These are phyloP conservation scores for Aeschynomene evenia DNA, from an alignment of 306 rosid genomes.

Conservation along the genomic window DNA sequence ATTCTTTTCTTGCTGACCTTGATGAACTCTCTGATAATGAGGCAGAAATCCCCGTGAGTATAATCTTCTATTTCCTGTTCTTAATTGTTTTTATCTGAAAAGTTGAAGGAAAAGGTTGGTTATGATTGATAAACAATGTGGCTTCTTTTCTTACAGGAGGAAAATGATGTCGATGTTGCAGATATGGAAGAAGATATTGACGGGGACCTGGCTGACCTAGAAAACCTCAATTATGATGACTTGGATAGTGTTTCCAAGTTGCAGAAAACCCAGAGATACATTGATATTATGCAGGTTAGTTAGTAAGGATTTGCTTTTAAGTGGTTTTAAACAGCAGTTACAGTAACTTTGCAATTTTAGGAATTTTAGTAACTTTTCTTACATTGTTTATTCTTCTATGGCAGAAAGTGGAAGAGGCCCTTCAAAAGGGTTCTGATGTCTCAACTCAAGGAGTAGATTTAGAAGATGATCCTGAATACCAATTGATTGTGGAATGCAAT, in stretches of 20 bases:
- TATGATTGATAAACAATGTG: background rate
- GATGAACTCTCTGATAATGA: conserved; percentile 96
- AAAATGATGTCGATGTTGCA: conserved; percentile 54
- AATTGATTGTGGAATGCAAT: conserved; percentile 90
- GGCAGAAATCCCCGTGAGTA: conserved; percentile 61
- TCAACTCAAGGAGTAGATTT: conserved; percentile 58
- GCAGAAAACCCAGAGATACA: conserved; percentile 80
- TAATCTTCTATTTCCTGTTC: background rate
- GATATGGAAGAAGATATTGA: conserved; percentile 94
- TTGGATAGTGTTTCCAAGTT: conserved; percentile 91
- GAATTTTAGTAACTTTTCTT: too few relatives aligned
- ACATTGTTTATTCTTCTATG: conserved; percentile 35
- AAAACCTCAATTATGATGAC: conserved; percentile 85
- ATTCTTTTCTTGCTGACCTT: conserved; percentile 93
- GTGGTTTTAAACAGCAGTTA: background rate
- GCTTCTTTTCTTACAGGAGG: conserved; percentile 45
- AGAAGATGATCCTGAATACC: conserved; percentile 97
- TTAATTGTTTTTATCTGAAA: background rate
- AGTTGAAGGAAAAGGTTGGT: background rate
- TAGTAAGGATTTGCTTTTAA: background rate
- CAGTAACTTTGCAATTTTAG: background rate
- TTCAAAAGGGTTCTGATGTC: conserved; percentile 59
- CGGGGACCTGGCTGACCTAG: conserved; percentile 88
- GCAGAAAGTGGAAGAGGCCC: conserved; percentile 94
- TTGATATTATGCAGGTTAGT: conserved; percentile 75